These are phyloP conservation scores for Trichosporon coremiiforme DNA, from an alignment of 1,284 basidiomycete species.

Conservation along the genomic window DNA sequence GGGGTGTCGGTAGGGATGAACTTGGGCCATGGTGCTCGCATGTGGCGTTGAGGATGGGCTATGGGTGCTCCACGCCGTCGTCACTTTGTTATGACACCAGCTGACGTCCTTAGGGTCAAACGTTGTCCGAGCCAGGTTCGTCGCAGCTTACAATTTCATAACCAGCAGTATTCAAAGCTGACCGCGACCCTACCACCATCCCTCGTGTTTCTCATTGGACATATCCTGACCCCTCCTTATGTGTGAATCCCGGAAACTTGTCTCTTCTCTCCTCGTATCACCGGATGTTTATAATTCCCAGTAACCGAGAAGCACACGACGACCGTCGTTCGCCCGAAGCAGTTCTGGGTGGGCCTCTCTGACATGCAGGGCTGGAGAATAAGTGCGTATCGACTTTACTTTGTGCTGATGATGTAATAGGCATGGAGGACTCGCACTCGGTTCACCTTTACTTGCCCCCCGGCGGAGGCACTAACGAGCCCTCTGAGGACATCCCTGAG, in stretches of 20 bases:
- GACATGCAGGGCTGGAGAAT: constrained; percentile 99
- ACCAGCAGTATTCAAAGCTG: neutral
- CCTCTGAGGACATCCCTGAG: constrained; percentile 59
- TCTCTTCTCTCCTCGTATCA: neutral
- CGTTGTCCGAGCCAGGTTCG: constrained; percentile 56
- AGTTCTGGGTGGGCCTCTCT: constrained; percentile 77
- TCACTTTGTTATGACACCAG: neutral
- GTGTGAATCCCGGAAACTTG: neutral
- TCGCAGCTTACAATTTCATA: constrained; percentile 9
- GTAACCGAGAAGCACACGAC: constrained; percentile 82
- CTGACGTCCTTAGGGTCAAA: constrained; percentile 50
- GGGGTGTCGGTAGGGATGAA: too few species aligned
- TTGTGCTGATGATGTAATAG: constrained; percentile 25
- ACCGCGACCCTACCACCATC: constrained; percentile 22
- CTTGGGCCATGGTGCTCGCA: too few species aligned
- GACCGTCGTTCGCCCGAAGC: constrained; percentile 70
- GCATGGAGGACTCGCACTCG: constrained; percentile 98
- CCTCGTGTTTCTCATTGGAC: constrained; percentile 3
- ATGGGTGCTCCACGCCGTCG: too few species aligned
- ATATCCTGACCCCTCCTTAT: neutral
- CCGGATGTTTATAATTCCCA: too few species aligned
- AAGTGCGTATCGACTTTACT: constrained; percentile 67
- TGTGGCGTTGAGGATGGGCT: too few species aligned
- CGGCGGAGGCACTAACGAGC: constrained; percentile 27
- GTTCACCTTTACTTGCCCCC: constrained; percentile 64